Evolutionary conservation across 768 basidiomycete species (phyloP), one percentile per base, ranked within the genome.

Genomic region (Amanita exitialis): DNA sequence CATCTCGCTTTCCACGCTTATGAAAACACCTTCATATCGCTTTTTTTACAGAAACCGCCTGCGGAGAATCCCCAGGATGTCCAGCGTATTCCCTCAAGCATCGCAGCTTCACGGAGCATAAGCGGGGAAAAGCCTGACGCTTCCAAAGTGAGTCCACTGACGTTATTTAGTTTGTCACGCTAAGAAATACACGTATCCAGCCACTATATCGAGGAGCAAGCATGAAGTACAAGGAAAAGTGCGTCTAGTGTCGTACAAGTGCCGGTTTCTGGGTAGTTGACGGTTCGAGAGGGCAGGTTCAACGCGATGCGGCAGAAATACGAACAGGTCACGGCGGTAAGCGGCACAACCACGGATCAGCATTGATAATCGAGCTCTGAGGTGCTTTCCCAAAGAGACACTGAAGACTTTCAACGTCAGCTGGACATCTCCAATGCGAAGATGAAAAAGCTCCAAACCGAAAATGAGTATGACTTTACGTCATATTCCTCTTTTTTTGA

Each of bases 291-390:
- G 16, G 16, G 6, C 53, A 77, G 76, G 58, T 77, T 74, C 58
- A 71, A 73, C 44, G 58, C 60, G 32, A 63, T 75, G 59, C 64
- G 72, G 37, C 73, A 75, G 52, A 70, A 65, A 54, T 77, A 73
- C 49, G 74, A 76, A 37, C 67, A 66, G 46, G 71, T 72, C 13
- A 67, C 62, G 12, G 55, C 61, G 38, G 76, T 75, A 55, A 36
- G 73, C 67, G 2, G 36, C 58, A 25, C 37, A 12, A 18, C 34
- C 47, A 32, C 37, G 35, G 45, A 10, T 32, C 32, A 20, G n/a
- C n/a, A n/a, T n/a, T 7, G 6, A 15, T 13, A 10, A 41, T 44
- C 3, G 13, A n/a, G 6, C n/a, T 15, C 50, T 36, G 39, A 51
- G 41, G 6, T 16, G 18, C 3, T 4, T 12, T 44, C 16, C 8